Evolutionary conservation across 306 rosid genomes (phyloP), one percentile per base, ranked within the genome.

Genomic region (Acacia crassicarpa): DNA sequence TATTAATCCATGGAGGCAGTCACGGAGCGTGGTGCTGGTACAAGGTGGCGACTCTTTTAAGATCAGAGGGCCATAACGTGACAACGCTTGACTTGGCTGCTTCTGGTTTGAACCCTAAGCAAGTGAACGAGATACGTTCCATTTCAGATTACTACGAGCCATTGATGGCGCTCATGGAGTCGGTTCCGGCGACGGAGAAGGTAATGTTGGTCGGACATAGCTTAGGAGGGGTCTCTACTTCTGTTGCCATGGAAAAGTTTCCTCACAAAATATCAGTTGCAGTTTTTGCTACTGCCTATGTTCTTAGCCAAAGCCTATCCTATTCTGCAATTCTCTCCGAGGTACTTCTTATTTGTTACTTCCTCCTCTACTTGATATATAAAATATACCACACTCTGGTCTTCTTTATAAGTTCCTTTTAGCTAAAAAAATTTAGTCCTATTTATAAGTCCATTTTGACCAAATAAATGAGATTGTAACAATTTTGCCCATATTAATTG

Each of bases 21-120:
- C 87, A 86, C 48, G 93, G 90, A 25, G 87, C 91, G n/a, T 90
- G 93, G 93, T 83, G 90, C 16, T 90, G 91, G 91, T 88, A 82
- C 77, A 90, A 86, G 79, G 84, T 90, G 6, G 70, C 75, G 13
- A 35, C 82, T 45, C 69, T 84, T 17, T 77, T 90, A 68, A 82
- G 72, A 61, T 33, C 79, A 1, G 41, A 30, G 3, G 86, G 91
- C 16, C 91, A 88, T 71, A 81, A 83, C 6, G 90, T 58, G 66
- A 88, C 90, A 0, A 81, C 90, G 12, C 12, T 86, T 62, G 93
- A 90, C 49, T 76, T 90, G 46, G 85, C 56, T 53, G 90, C 86
- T 68, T 72, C 82, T 14, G 91, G 93, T 7, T 70, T 90, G 76
- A 66, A 86, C 20, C 74, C 85, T 30, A 90, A 82, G 78, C 86